Evolutionary conservation across 2,329 filamentous ascomycete genomes (phyloP), one percentile per base, ranked within the genome.

Genomic region (Talaromyces pinophilus): DNA sequence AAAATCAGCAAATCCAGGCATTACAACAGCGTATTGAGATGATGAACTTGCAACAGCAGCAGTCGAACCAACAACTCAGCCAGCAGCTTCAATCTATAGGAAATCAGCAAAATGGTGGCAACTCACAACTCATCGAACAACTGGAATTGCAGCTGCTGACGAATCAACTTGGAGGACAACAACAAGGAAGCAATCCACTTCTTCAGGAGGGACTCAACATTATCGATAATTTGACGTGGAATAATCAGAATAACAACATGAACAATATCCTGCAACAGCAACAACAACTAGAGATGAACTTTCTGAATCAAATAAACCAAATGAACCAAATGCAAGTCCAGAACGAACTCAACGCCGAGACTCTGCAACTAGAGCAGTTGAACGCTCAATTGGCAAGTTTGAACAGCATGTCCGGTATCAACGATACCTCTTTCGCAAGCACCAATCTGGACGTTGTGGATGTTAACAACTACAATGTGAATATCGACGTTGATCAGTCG

Each of bases 1-100:
- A 66, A n/a, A 59, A 52, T 3, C 60, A 67, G 19, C 65, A 67
- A 35, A 38, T 67, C 28, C 52, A 63, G 4, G 50, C 61, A 60
- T 59, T 67, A 38, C 25, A 67, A 25, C 60, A 67, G 22, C 65
- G 48, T 25, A 48, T 67, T 1, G 52, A 67, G 19, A 59, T 62
- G 52, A 67, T 67, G 60, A 63, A 59, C 22, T 40, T 67, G 44
- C 59, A 67, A 17, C 65, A 66, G n/a, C 63, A 65, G 19, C 63
- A 62, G 13, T 17, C 55, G 38, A 54, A 59, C 10, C 57, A 65
- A 13, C 62, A 64, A 15, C 52, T 59, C 11, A 44, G 22, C 13
- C 60, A 62, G 19, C n/a, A 33, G 17, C 40, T 62, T 11, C 50
- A 66, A 44, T 44, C 35, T 35, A n/a, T 42, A 8, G 35, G 57